Evolutionary conservation across 2,329 filamentous ascomycete genomes (phyloP).

Genomic region (Colletotrichum sp.): DNA sequence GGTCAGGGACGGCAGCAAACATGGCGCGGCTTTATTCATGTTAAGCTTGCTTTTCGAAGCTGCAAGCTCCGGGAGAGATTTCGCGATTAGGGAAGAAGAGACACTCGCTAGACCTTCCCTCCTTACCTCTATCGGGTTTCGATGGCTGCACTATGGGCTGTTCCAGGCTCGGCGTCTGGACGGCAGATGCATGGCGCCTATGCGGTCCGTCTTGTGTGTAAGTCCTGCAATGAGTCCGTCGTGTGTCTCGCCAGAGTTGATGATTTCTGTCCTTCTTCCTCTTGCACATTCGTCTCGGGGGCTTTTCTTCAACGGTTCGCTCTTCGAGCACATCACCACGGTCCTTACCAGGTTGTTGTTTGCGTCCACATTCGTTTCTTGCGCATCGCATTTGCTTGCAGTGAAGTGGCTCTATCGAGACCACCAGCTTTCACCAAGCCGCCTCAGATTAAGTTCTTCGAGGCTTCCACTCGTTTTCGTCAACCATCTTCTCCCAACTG

Average conservation of each 20-base stretch:
- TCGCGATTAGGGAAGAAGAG: background rate
- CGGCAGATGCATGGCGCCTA: background rate
- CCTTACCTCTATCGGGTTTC: background rate
- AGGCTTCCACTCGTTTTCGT: background rate
- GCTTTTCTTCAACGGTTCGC: background rate
- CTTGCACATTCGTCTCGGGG: background rate
- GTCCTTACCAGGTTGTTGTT: background rate
- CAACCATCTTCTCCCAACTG: rapidly evolving
- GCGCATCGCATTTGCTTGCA: background rate
- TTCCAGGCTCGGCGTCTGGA: background rate
- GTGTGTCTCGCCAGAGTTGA: background rate
- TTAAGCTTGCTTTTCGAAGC: background rate
- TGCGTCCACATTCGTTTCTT: background rate
- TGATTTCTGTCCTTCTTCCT: background rate
- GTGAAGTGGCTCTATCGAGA: background rate
- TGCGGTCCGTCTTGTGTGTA: too few species aligned
- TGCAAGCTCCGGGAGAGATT: background rate
- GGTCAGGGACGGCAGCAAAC: background rate
- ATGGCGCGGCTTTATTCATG: background rate
- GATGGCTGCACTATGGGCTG: background rate
- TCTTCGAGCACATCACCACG: background rate
- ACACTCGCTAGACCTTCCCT: background rate
- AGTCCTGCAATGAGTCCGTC: background rate
- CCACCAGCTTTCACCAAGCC: background rate
- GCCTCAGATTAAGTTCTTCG: background rate